Evolutionary conservation across 1,139 yeast species (phyloP), one percentile per base, ranked within the genome.

Genomic region (Yamadazyma dendronema): DNA sequence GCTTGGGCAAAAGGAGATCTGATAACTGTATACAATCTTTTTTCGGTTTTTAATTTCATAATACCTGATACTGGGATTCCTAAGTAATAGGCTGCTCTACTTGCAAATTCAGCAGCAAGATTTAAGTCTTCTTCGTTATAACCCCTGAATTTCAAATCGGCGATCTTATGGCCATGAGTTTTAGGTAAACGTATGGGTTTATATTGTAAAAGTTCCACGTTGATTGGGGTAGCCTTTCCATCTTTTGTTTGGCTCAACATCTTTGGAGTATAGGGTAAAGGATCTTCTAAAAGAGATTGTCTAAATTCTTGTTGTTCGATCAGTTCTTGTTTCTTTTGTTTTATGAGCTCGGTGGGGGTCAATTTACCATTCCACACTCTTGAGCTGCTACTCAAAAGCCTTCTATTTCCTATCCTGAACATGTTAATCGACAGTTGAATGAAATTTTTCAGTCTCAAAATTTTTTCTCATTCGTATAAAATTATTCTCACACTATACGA

Each of bases 1-100:
- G 97, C 95, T 57, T 87, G 95, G 24, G 87, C 96, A 59, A 92
- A 92, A 1, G 97, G 97, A 4, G 96, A 83, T 58, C 84, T 79
- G 52, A 85, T 88, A 38, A 92, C 96, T 0, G 98, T 92, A 86
- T 96, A 92, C 50, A 89, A 79, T 47, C 73, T 54, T 50, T 67
- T 68, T 62, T 90, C 94, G 33, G 86, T 79, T 57, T 81, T 83
- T 16, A 79, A 73, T 24, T 85, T 83, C 43, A 82, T 60, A 16
- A 69, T 56, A 24, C 53, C 53, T 4, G 67, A 57, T 13, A 88
- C 88, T 13, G 97, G 96, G 48, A 92, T 81, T 9, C 95, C 92
- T 51, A 92, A 66, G 61, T 85, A 94, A 58, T 77, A 92, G 0
- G 96, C 97, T 0, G 90, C 89, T 62, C 98, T 78, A 43, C 84